Evolutionary conservation across 176 grass and related monocot genomes (phyloP), one percentile per base, ranked within the genome.

Genomic region (Aegilops speltoides): DNA sequence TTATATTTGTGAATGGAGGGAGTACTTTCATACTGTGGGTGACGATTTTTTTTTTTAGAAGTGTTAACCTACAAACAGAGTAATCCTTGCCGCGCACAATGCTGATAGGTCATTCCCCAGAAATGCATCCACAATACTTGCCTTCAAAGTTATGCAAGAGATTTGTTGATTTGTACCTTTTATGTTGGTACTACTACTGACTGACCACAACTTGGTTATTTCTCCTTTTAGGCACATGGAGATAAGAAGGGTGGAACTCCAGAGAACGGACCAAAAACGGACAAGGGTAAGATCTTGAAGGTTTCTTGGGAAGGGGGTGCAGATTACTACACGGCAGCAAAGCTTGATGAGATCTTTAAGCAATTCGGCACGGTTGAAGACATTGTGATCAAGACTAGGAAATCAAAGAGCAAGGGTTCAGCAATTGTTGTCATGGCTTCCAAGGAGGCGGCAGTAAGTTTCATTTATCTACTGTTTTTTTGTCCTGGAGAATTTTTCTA

Each of bases 361-460:
- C 88, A 87, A 82, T 94, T 98, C 32, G 97, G 97, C 3, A 46
- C 72, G 34, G 94, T 98, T 19, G 90, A 98, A 89, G 97, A 98
- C 75, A 54, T 96, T 68, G 88, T 98, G 29, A 98, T 94, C 61
- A 90, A 87, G 69, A 87, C 90, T 65, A 98, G 91, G 59, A 91
- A 86, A 88, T 98, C 92, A 22, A 96, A 73, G 76, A 96, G 76
- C 64, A 94, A 60, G 87, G 88, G 92, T 71, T 87, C 97, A 45
- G 93, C 97, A 11, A 87, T 98, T 86, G 76, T 96, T 50, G 90
- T 94, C 25, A 96, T 98, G 97, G 64, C 84, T 46, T 87, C 92
- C 38, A 98, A 91, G 85, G 97, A 98, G 83, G 91, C 81, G 54
- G 90, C 83, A 31, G 97, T 98, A 90, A 91, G 81, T 83, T 56